Conservation (phyloP, 2,329 filamentous ascomycete genomes). For the Penicillium olsonii region DNA sequence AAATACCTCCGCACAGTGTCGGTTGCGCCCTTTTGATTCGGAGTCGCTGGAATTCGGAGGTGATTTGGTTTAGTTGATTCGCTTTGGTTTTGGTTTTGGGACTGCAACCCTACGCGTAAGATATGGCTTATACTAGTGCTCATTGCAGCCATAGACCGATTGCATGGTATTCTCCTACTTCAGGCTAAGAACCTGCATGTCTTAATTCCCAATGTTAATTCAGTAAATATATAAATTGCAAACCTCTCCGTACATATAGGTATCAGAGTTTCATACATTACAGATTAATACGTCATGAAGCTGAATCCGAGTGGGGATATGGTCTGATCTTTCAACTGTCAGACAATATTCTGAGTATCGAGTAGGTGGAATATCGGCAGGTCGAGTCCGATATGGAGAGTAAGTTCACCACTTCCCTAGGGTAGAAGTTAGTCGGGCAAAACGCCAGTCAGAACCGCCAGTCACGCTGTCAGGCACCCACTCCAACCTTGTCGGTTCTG, state of each 20-base stretch:
- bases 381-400: neutral
- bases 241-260: too few species aligned
- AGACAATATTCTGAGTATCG: too few species aligned
- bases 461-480: neutral
- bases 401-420: too few species aligned
- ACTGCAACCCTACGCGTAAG: neutral
- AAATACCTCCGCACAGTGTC: slow-evolving; percentile 2
- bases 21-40: neutral
- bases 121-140: too few species aligned
- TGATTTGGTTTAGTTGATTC: neutral
- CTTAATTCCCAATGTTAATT: too few species aligned
- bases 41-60: neutral
- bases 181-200: too few species aligned
- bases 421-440: neutral
- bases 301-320: neutral
- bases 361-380: neutral
- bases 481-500: neutral
- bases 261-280: neutral
- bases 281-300: neutral
- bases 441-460: neutral
- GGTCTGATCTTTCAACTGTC: slow-evolving; percentile 3
- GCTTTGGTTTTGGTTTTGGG: neutral
- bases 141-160: too few species aligned
- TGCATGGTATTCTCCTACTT: too few species aligned
- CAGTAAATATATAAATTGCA: too few species aligned